phyloP scores from a whole-genome alignment of 495 filamentous ascomycete genomes.

The Geoglossum glabrum region DNA sequence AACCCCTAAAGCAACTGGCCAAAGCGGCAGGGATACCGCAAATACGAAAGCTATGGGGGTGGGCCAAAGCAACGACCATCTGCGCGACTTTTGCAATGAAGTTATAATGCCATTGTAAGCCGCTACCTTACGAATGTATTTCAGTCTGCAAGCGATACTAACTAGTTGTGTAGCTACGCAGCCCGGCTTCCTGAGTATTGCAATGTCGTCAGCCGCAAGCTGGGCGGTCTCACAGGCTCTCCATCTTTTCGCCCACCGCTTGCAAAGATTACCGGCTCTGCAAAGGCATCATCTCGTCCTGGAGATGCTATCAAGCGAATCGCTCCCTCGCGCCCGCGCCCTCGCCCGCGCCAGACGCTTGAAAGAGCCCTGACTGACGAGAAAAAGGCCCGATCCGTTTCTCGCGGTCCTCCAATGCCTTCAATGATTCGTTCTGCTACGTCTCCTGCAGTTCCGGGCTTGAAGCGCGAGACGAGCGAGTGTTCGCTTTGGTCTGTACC shows the following conservation, averaged over 20 bases:
- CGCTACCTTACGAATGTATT: constrained; percentile 4
- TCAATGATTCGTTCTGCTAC: constrained; percentile 53
- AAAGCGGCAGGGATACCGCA: constrained; percentile 10
- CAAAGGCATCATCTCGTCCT: constrained; percentile 14
- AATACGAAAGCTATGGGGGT: neutral
- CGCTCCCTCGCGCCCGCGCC: too few relatives aligned
- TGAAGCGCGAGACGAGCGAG: constrained; percentile 49
- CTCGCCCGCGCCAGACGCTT: constrained; percentile 21
- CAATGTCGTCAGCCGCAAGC: constrained; percentile 60
- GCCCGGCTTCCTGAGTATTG: constrained; percentile 67
- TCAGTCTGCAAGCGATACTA: constrained; percentile 7
- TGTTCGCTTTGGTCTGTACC: constrained; percentile 32
- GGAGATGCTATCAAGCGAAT: neutral
- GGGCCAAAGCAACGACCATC: constrained; percentile 29
- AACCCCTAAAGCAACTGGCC: neutral
- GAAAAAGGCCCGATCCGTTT: constrained; percentile 25
- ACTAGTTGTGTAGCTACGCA: constrained; percentile 40
- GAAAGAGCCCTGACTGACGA: constrained; percentile 58
- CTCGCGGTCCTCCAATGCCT: constrained; percentile 25
- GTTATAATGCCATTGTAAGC: constrained; percentile 74
- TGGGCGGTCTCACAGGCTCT: constrained; percentile 52
- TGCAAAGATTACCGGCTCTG: constrained; percentile 11
- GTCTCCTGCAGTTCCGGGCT: constrained; percentile 28
- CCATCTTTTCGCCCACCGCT: constrained; percentile 25
- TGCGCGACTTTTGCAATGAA: constrained; percentile 72